Conservation (phyloP, 108 stramenopile species). For the Skeletonema marinoi region DNA sequence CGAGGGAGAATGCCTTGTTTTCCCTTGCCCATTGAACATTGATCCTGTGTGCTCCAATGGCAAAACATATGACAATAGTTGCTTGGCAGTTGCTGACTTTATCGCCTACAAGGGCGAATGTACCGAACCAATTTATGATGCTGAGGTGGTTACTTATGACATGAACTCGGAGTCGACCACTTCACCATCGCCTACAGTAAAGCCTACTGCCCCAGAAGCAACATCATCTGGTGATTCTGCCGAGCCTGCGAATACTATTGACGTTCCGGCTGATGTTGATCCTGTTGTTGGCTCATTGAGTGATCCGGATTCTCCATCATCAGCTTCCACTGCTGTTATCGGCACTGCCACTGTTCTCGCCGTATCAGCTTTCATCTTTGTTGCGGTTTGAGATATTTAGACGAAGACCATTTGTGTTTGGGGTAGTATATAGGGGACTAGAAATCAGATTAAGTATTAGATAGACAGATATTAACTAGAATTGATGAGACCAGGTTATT, state of each 20-base stretch:
- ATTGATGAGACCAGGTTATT: too few species aligned
- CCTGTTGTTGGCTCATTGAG: neutral
- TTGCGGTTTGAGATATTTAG: neutral
- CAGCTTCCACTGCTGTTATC: neutral
- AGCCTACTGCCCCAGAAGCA: neutral
- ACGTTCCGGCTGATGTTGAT: too few species aligned
- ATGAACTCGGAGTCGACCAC: neutral
- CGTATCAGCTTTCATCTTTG: neutral
- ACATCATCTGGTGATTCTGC: neutral
- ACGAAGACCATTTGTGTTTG: neutral
- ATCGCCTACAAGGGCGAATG: neutral
- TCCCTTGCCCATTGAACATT: neutral
- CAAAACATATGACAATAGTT: neutral
- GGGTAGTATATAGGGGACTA: too few species aligned
- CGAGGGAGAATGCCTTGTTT: neutral
- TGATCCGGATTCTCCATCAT: neutral
- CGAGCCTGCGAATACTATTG: neutral
- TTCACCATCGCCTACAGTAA: neutral
- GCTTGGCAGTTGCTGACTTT: neutral
- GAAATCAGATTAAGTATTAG: neutral
- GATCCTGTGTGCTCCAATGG: neutral
- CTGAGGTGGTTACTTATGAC: neutral
- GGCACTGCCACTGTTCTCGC: neutral
- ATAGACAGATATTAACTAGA: neutral
- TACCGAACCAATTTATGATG: neutral